These are phyloP conservation scores for Yamadazyma endophytica DNA, from an alignment of 805 yeast genomes.

Conservation along the genomic window DNA sequence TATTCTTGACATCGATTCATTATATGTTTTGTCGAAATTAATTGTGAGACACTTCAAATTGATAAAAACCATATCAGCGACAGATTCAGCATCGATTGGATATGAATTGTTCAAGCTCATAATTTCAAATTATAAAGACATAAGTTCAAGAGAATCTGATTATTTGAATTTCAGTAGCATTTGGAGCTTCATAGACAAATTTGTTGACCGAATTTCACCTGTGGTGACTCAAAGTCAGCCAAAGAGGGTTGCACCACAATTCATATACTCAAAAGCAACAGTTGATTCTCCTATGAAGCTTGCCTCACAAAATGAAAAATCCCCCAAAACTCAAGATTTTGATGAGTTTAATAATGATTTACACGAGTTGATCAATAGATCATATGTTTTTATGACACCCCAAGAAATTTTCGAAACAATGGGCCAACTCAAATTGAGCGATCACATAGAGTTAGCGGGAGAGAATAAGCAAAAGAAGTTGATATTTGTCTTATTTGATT, in stretches of 20 bases:
- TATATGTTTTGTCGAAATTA: conserved; percentile 29
- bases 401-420: conserved; percentile 6
- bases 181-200: conserved; percentile 28
- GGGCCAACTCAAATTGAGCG: no score
- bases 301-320: conserved; percentile 7
- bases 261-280: conserved; percentile 19
- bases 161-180: conserved; percentile 25
- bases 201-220: conserved; percentile 3
- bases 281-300: conserved; percentile 31
- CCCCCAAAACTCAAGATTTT: background rate
- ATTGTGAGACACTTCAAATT: conserved; percentile 29
- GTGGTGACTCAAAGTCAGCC: background rate
- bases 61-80: conserved; percentile 30
- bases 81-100: conserved; percentile 23
- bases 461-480: conserved; percentile 6
- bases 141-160: conserved; percentile 29
- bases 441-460: no score
- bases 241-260: conserved; percentile 7
- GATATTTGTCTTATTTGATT: conserved; percentile 8
- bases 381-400: conserved; percentile 4
- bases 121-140: conserved; percentile 30
- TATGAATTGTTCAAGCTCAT: conserved; percentile 34
- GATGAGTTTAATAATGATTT: conserved; percentile 26
- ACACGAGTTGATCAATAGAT: conserved; percentile 13
- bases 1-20: conserved; percentile 39